A percentile compares a stretch with the other conserved stretches of the same genome.
These are phyloP conservation scores for Esteya vermicola DNA, from an alignment of 2,329 filamentous ascomycete genomes.

Conservation along the genomic window DNA sequence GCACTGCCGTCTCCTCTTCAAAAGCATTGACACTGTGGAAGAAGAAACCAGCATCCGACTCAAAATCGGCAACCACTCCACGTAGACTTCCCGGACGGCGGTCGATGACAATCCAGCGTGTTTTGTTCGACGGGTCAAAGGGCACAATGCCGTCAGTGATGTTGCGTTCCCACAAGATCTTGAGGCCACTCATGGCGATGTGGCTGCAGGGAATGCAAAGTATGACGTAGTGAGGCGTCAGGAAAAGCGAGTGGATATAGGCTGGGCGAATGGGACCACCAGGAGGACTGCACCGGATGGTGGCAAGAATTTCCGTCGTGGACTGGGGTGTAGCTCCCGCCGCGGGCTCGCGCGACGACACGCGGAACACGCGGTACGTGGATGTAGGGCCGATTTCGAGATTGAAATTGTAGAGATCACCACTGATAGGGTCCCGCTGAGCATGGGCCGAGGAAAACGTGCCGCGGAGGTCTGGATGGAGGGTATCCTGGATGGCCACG, in stretches of 20 bases:
- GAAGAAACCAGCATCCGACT: slow-evolving; percentile 56
- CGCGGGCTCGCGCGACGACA: slow-evolving; percentile 46
- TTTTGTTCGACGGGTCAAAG: slow-evolving; percentile 41
- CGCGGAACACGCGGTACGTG: slow-evolving; percentile 57
- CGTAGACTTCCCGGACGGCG: slow-evolving; percentile 36
- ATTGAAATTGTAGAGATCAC: slow-evolving; percentile 73
- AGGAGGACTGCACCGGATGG: slow-evolving; percentile 20
- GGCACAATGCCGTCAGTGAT: slow-evolving; percentile 52
- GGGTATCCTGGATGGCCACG: slow-evolving; percentile 37
- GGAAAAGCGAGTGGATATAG: slow-evolving; percentile 73
- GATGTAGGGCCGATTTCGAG: slow-evolving; percentile 42
- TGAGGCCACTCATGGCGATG: slow-evolving; percentile 40
- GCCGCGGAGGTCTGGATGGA: slow-evolving; percentile 58
- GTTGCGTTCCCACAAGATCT: slow-evolving; percentile 50
- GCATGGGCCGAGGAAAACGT: slow-evolving; percentile 57
- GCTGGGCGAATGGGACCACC: slow-evolving; percentile 28
- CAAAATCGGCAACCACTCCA: slow-evolving; percentile 53
- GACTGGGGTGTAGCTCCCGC: no score
- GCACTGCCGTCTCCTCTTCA: no score
- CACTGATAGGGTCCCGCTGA: slow-evolving; percentile 54
- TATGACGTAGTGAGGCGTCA: slow-evolving; percentile 56
- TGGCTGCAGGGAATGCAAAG: slow-evolving; percentile 60
- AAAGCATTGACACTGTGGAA: slow-evolving; percentile 73
- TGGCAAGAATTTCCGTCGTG: slow-evolving; percentile 54
- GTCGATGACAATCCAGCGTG: slow-evolving; percentile 64